Base-by-base conservation (phyloP, 73 alveolate species). In the Stentor roeselii region DNA sequence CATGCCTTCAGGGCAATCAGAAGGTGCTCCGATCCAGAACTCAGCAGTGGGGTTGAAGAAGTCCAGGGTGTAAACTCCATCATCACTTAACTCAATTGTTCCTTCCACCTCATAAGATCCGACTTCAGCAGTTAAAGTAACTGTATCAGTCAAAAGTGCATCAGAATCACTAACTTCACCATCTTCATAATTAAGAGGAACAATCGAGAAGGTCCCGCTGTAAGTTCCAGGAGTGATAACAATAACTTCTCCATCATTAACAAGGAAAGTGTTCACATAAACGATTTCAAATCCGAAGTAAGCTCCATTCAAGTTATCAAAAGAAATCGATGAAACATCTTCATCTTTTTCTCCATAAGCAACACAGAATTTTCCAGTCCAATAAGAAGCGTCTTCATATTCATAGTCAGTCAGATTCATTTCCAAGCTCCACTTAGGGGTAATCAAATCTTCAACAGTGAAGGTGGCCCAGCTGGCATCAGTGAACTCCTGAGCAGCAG, bases 301-400 rank as follows among this genome's bases (percentile, higher is more conserved):
- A 50, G 67, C 67, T 11, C 30, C 67, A 21, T 50, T 50, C 6
- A 50, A 21, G 67, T 50, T 50, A 50, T 50, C 21, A 21, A 11
- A 50, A 21, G 30, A 11, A 21, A 50, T 50, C 6, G 67, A 50
- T 50, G 67, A 50, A 50, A 50, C 67, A 50, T 50, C 67, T 50
- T 6, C 6, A 11, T 50, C 30, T 11, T 11, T 50, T 6, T 21
- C 67, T 6, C 6, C 21, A 21, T 11, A 50, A 50, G 67, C 21
- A n/a, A n/a, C n/a, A n/a, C n/a, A n/a, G 67, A 50, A 50, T 50
- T 50, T 50, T 21, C 67, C 67, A 50, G 67, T 50, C 67, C 67
- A 50, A 21, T 11, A 50, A 50, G 6, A 6, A 21, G 6, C 6
- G 67, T 11, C 21, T 50, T 50, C 67, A 50, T 11, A 50, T 11